phyloP scores from a whole-genome alignment of 2,329 filamentous ascomycete species.

The Aspergillus pseudonomiae region DNA sequence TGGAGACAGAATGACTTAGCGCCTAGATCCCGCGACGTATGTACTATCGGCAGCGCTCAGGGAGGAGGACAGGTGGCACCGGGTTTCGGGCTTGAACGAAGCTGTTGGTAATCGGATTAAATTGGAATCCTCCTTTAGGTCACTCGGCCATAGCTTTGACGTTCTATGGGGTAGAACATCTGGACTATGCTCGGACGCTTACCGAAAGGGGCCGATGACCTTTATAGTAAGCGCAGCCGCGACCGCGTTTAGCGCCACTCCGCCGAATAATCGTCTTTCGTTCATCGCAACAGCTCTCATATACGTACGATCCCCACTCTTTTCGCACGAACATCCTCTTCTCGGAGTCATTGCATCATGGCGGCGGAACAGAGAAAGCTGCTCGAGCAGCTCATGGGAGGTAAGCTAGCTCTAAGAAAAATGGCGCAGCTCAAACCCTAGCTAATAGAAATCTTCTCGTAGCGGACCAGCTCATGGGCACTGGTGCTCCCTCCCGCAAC shows the following conservation, averaged over 20 bases:
- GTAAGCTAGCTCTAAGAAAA: conserved; percentile 30
- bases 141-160: conserved; percentile 1
- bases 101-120: neutral
- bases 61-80: neutral
- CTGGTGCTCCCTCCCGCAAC: conserved; percentile 70
- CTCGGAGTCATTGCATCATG: conserved; percentile 57
- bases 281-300: conserved; percentile 11
- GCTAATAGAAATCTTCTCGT: conserved; percentile 31
- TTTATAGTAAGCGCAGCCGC: conserved; percentile 27
- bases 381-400: conserved; percentile 86
- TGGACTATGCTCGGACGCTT: neutral
- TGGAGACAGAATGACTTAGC: conserved; percentile 4
- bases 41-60: neutral
- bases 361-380: conserved; percentile 97
- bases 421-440: conserved; percentile 16
- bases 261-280: conserved; percentile 15
- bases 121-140: neutral
- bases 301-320: conserved; percentile 3
- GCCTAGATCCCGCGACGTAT: neutral
- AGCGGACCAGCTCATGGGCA: conserved; percentile 74
- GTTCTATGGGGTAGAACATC: neutral
- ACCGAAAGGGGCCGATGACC: conserved; percentile 8
- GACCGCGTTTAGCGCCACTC: conserved; percentile 33
- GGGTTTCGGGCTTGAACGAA: neutral
- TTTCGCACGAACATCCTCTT: neutral